phyloP scores from a whole-genome alignment of 2,329 filamentous ascomycete species.

The Nectriaceae sp. region DNA sequence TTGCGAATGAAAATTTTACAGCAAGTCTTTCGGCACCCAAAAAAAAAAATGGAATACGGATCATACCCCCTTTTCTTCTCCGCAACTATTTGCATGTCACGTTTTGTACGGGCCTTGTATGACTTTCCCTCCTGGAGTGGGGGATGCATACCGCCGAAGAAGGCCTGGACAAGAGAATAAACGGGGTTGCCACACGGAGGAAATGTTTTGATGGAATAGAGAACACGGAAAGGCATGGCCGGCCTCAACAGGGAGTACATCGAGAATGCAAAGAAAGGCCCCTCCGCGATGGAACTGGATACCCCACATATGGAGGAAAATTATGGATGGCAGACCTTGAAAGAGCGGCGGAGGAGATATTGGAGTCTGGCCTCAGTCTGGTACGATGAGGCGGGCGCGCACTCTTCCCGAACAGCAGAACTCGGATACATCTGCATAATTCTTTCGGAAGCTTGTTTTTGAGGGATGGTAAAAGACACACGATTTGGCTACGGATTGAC shows the following conservation, averaged over 20 bases:
- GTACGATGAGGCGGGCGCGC: conserved; percentile 30
- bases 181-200: conserved; percentile 24
- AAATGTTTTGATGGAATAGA: conserved; percentile 30
- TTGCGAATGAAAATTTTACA: conserved; percentile 34
- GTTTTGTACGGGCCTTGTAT: conserved; percentile 18
- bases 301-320: conserved; percentile 23
- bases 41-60: conserved; percentile 40
- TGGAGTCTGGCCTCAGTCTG: conserved; percentile 29
- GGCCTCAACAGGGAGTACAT: conserved; percentile 31
- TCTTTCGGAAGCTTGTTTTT: conserved; percentile 26
- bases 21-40: conserved; percentile 42
- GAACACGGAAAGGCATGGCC: conserved; percentile 27
- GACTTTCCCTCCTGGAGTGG: conserved; percentile 22
- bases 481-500: conserved; percentile 3
- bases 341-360: conserved; percentile 20
- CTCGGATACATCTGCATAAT: conserved; percentile 31
- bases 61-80: conserved; percentile 38
- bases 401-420: conserved; percentile 28
- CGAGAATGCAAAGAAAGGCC: conserved; percentile 36
- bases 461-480: conserved; percentile 14
- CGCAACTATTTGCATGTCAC: conserved; percentile 26
- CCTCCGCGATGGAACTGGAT: conserved; percentile 28
- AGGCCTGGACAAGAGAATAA: conserved; percentile 17
- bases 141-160: conserved; percentile 16
- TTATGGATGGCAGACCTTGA: conserved; percentile 19